These are phyloP conservation scores for Leonotis leonurus DNA, from an alignment of 257 asterid genomes.

Conservation along the genomic window DNA sequence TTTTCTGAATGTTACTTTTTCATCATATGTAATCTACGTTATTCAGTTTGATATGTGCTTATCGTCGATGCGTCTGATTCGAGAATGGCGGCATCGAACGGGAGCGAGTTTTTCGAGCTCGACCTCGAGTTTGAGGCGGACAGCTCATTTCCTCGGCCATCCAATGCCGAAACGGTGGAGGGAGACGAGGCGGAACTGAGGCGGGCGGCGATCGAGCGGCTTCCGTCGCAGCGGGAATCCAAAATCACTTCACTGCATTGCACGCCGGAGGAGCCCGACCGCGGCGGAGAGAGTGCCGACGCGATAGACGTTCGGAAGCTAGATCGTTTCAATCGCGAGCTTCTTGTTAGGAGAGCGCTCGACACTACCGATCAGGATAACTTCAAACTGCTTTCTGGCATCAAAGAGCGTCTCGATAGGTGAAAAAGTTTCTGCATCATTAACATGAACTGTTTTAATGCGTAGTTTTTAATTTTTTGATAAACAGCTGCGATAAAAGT, in stretches of 20 bases:
- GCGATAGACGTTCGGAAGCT: conserved; percentile 69
- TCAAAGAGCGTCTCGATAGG: conserved; percentile 77
- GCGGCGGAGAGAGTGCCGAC: conserved; percentile 23
- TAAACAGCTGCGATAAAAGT: not conserved
- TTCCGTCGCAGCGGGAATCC: conserved; percentile 49
- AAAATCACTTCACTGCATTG: conserved; percentile 45
- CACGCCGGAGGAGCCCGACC: conserved; percentile 18
- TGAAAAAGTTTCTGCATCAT: not conserved
- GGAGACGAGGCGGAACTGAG: conserved; percentile 62
- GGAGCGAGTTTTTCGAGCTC: conserved; percentile 64
- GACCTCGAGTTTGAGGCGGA: conserved; percentile 45
- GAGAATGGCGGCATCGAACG: conserved; percentile 65
- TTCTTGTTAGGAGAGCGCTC: conserved; percentile 59
- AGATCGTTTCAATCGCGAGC: conserved; percentile 53
- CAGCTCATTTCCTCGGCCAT: conserved; percentile 40
- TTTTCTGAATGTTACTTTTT: not conserved
- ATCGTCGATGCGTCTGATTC: not conserved
- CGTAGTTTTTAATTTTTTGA: not conserved
- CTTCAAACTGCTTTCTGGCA: conserved; percentile 54
- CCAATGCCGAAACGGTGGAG: conserved; percentile 57
- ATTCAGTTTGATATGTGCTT: not conserved
- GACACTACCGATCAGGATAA: conserved; percentile 78
- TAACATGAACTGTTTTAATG: too few species aligned
- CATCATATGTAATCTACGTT: not conserved
- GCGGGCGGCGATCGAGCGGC: conserved; percentile 80